Base-by-base conservation (phyloP, 495 filamentous ascomycete species). In the Penicillium roqueforti region DNA sequence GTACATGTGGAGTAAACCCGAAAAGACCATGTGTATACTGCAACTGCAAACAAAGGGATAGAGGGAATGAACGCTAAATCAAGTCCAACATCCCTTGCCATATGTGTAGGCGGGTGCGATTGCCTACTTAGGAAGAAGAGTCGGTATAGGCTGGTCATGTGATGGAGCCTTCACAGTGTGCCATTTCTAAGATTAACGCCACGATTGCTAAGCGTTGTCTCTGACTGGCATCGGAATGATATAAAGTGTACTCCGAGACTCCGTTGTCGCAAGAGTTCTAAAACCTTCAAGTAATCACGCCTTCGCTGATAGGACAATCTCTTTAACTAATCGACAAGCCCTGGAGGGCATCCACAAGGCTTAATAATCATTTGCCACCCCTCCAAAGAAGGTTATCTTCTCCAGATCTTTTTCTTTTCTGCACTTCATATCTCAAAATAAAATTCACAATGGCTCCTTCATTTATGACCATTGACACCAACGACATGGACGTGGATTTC, bases 401-500 rank as follows among this genome's bases (percentile, higher is more conserved):
- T 39, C 14, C n/a, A 29, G 1, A 37, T 40, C 32, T 45, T 31
- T 25, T 16, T 36, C 39, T 10, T 31, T 31, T 3, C 9, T 4
- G 3, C 9, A 31, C 16, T 38, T 23, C 26, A n/a, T 11, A 10
- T 51, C 16, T 38, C 32, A 22, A n/a, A 16, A 22, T 11, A 51
- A 22, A 25, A 14, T 13, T 40, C 43, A 65, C 54, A 59, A 67
- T 67, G 64, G 32, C 70, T 46, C 73, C 73, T 48, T 76, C 72
- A 14, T 68, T 72, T 26, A 63, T 74, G 49, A 69, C 69, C 60
- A 67, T 77, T 58, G 74, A 78, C 55, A 70, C 69, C 19, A 66
- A 69, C 56, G 76, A 79, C 52, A 57, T 65, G 55, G 76, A 79
- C 57, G 68, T 77, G 61, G 62, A 65, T 52, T 61, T 70, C 31